Conservation (phyloP, 108 stramenopile species). For the Nitzschia inconspicua region DNA sequence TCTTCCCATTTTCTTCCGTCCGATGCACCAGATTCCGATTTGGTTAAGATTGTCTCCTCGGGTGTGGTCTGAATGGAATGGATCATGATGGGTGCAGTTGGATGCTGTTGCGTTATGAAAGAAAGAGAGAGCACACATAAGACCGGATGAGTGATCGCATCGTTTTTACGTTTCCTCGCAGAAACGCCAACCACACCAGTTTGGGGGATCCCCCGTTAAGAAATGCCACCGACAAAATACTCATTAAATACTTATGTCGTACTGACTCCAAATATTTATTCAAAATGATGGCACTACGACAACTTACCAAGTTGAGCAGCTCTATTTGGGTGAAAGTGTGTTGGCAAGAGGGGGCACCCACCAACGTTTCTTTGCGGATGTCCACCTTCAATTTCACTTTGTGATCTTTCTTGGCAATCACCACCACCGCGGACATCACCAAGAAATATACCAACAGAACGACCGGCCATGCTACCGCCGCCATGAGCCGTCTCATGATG, state of each 20-base stretch:
- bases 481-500: conserved; percentile 28
- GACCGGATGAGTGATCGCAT: too few species aligned
- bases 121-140: too few species aligned
- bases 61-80: conserved; percentile 33
- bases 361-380: conserved; percentile 27
- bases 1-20: conserved; percentile 6
- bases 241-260: too few species aligned
- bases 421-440: conserved; percentile 5
- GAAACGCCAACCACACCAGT: not conserved
- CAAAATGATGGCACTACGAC: not conserved
- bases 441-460: conserved; percentile 10
- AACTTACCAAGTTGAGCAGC: conserved; percentile 37
- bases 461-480: conserved; percentile 24
- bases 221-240: too few species aligned
- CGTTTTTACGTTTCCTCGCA: not conserved
- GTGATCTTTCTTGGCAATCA: conserved; percentile 6
- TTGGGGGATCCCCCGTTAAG: too few species aligned
- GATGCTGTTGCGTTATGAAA: too few species aligned
- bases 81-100: conserved; percentile 30
- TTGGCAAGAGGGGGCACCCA: conserved; percentile 28
- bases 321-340: conserved; percentile 38
- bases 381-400: conserved; percentile 25
- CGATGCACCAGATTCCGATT: not conserved
- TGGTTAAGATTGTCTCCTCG: conserved; percentile 33
- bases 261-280: not conserved